A percentile compares a stretch with the other conserved stretches of the same genome.
Conservation (phyloP, 1,139 yeast species). For the Pichia sp. region DNA sequence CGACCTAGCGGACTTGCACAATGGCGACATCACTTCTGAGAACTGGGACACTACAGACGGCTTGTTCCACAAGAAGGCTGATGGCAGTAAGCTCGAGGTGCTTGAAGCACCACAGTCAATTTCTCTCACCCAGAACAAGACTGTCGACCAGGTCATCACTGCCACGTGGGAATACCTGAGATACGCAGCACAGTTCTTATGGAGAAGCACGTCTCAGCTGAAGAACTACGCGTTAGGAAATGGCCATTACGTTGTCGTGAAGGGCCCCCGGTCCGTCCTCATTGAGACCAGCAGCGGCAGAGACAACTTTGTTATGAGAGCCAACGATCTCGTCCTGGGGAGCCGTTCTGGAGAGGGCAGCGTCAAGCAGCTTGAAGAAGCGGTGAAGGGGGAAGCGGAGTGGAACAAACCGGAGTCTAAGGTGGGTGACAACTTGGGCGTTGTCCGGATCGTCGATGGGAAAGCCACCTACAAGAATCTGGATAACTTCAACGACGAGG, state of each 20-base stretch:
- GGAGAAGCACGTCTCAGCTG: neutral
- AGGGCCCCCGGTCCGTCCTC: slow-evolving; percentile 56
- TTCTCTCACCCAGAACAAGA: slow-evolving; percentile 3
- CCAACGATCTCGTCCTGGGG: neutral
- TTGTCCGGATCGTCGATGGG: slow-evolving; percentile 41
- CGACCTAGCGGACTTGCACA: slow-evolving; percentile 36
- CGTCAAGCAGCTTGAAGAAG: slow-evolving; percentile 21
- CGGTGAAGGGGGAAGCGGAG: slow-evolving; percentile 27
- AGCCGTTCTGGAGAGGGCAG: neutral
- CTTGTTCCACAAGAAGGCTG: slow-evolving; percentile 3
- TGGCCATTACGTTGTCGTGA: slow-evolving; percentile 43
- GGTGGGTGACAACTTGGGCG: slow-evolving; percentile 41
- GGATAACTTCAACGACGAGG: slow-evolving; percentile 40
- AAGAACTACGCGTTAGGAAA: slow-evolving; percentile 25
- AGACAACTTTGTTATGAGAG: slow-evolving; percentile 19
- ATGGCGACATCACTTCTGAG: slow-evolving; percentile 16
- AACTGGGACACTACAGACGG: slow-evolving; percentile 14
- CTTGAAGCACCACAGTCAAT: neutral
- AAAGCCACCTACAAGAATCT: slow-evolving; percentile 42
- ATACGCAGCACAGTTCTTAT: neutral
- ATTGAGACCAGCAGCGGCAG: slow-evolving; percentile 37
- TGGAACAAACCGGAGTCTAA: slow-evolving; percentile 22
- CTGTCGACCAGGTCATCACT: slow-evolving; percentile 3
- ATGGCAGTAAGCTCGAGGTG: neutral
- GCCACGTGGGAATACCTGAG: neutral